Evolutionary conservation across 1,139 yeast genomes (phyloP), one percentile per base, ranked within the genome.

Genomic region (Kurtzmaniella quercitrusa): DNA sequence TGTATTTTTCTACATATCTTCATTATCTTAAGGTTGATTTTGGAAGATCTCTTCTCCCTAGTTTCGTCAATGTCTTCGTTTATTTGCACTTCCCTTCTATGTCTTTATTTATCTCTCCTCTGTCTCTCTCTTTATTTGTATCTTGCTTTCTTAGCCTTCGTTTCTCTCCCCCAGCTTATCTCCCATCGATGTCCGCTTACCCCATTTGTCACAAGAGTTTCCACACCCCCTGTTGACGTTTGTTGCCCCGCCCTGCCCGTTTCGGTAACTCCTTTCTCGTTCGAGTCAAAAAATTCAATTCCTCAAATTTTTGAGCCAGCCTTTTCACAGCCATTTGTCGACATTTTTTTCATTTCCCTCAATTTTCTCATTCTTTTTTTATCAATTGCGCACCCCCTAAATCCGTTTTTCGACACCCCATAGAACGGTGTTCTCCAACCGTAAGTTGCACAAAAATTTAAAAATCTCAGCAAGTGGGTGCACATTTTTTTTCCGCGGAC

Each of bases 221-320:
- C 18, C 16, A 34, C 39, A 37, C 39, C 39, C 39, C 39, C 39
- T 21, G 29, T 37, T 37, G 16, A 15, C 23, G 39, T 14, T 21
- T 17, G 12, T 12, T 16, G 23, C 23, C 39, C 17, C 39, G 39
- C 23, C 11, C n/a, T 37, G 17, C 29, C 18, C 17, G 23, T 17
- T 37, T 37, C 39, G 18, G 36, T 34, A 37, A 3, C 39, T 34
- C 39, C 39, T 37, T 37, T n/a, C n/a, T n/a, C 39, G 39, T 27
- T 23, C 25, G 34, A 15, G 9, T 37, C n/a, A 15, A 37, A 19
- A n/a, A 36, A 36, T 6, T 4, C 23, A 8, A 4, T 5, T 21
- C 4, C 23, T 21, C 23, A 4, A 4, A 21, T 21, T 7, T 7
- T 7, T n/a, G 10, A 27, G 31, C 31, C 31, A 27, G 31, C 31